A percentile compares a stretch with the other conserved stretches of the same genome.
Conservation (phyloP, 306 rosid species). For the Urtica urens region DNA sequence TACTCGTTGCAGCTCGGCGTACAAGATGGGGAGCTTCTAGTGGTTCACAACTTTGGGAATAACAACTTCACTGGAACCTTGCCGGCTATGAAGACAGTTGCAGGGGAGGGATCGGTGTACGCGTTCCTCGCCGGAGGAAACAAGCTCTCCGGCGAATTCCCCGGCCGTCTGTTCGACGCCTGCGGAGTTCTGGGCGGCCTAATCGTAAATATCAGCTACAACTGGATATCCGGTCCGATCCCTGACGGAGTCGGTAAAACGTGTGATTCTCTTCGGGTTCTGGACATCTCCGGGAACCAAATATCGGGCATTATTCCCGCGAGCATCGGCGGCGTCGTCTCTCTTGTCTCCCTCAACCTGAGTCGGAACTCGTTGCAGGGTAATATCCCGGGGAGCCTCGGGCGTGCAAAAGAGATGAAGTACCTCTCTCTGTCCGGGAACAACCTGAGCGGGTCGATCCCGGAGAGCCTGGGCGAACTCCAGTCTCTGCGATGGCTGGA, state of each 20-base stretch:
- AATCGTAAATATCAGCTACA: constrained; percentile 59
- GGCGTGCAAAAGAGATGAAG: constrained; percentile 42
- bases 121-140: constrained; percentile 54
- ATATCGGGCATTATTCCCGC: constrained; percentile 44
- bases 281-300: constrained; percentile 71
- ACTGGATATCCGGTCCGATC: constrained; percentile 42
- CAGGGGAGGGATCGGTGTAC: constrained; percentile 34
- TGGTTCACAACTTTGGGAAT: constrained; percentile 59
- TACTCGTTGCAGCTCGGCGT: constrained; percentile 16
- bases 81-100: constrained; percentile 49
- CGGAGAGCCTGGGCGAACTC: constrained; percentile 54
- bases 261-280: constrained; percentile 46
- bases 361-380: constrained; percentile 58
- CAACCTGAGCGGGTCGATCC: constrained; percentile 51
- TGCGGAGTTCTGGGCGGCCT: constrained; percentile 46
- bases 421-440: constrained; percentile 64
- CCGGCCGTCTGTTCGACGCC: constrained; percentile 45
- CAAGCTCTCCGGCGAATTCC: constrained; percentile 47
- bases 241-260: constrained; percentile 36
- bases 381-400: constrained; percentile 45
- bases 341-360: constrained; percentile 57
- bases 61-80: constrained; percentile 44
- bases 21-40: constrained; percentile 20
- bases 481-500: constrained; percentile 54
- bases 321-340: constrained; percentile 31